Conservation (phyloP, 345 rosid species). For the Rhodamnia argentea region DNA sequence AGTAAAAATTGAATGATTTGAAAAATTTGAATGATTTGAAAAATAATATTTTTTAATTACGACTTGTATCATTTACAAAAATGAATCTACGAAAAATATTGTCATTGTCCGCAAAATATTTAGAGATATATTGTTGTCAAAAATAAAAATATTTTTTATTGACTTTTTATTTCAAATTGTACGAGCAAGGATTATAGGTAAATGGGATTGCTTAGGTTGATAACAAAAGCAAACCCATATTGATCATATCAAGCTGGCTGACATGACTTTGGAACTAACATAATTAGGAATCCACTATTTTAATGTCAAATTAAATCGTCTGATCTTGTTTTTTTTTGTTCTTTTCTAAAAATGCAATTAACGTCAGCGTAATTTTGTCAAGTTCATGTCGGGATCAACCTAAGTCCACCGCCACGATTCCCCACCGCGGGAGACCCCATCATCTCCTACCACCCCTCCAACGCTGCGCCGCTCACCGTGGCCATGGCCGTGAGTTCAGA, state of each 20-base stretch:
- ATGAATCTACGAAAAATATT: fast-evolving
- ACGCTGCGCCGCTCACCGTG: neutral
- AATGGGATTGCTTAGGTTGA: neutral
- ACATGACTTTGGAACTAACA: too few relatives aligned
- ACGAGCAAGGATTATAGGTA: too few relatives aligned
- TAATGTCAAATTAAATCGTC: neutral
- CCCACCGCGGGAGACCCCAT: neutral
- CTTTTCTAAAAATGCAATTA: neutral
- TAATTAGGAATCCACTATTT: neutral
- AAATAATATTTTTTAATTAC: neutral
- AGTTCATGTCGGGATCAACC: neutral
- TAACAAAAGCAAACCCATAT: neutral
- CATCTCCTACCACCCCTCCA: neutral
- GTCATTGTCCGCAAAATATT: neutral
- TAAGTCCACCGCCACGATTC: neutral
- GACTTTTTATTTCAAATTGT: too few relatives aligned
- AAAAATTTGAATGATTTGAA: too few relatives aligned
- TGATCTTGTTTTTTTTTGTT: neutral
- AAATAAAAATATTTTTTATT: too few relatives aligned
- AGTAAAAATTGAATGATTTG: neutral
- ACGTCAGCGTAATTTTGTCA: neutral
- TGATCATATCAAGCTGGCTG: neutral
- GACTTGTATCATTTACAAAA: neutral
- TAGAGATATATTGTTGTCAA: too few relatives aligned
- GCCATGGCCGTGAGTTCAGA: neutral